These are phyloP conservation scores for Zymoseptoria ardabiliae DNA, from an alignment of 2,329 filamentous ascomycete species.

Conservation along the genomic window DNA sequence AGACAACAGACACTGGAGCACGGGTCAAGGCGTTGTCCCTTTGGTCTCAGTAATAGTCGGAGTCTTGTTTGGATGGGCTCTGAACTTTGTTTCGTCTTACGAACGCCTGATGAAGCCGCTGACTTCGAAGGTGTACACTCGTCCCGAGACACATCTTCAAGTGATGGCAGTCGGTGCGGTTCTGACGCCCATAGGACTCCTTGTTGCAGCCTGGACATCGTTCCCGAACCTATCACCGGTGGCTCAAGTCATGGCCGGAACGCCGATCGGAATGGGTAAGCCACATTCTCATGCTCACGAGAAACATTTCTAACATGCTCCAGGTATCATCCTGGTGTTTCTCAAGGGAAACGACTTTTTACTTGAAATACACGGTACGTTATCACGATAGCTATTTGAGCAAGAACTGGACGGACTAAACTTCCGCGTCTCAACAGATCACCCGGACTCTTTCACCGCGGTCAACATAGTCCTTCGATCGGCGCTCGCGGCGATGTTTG, in stretches of 20 bases:
- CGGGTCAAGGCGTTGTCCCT: not conserved
- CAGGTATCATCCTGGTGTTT: not conserved
- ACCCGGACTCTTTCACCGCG: not conserved
- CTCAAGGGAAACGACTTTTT: not conserved
- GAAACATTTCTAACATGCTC: not conserved
- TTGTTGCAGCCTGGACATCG: not conserved
- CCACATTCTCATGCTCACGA: not conserved
- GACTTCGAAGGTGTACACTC: not conserved
- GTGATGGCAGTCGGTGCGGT: not conserved
- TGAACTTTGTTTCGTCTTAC: not conserved
- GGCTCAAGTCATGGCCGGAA: not conserved
- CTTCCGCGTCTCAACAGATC: not conserved
- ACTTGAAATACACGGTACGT: not conserved
- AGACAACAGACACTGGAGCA: not conserved
- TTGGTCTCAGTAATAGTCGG: not conserved
- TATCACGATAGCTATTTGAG: not conserved
- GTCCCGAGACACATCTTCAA: not conserved
- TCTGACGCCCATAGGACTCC: not conserved
- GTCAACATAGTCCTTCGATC: not conserved
- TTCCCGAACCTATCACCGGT: not conserved
- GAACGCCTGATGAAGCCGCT: not conserved
- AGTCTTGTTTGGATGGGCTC: not conserved
- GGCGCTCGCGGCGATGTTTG: not conserved
- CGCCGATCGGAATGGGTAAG: not conserved
- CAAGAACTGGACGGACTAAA: not conserved